These are phyloP conservation scores for Vachellia pachyceras DNA, from an alignment of 306 rosid species.

Conservation along the genomic window DNA sequence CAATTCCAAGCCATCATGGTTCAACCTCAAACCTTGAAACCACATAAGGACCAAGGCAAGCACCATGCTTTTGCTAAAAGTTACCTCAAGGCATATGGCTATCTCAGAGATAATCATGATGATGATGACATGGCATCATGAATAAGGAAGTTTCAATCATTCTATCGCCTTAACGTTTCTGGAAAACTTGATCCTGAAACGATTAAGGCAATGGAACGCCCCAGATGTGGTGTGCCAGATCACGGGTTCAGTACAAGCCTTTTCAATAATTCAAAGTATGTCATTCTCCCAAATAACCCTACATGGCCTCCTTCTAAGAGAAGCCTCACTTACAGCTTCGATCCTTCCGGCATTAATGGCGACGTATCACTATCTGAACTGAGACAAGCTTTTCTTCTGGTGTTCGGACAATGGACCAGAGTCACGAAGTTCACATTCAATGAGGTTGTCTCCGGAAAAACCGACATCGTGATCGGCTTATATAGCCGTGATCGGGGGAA, in stretches of 20 bases:
- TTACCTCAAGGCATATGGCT: constrained; percentile 18
- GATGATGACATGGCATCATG: background rate
- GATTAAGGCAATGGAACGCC: background rate
- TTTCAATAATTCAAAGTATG: background rate
- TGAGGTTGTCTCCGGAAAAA: background rate
- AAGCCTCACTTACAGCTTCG: constrained; percentile 7
- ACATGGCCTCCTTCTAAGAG: constrained; percentile 29
- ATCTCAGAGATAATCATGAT: background rate
- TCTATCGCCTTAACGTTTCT: constrained; percentile 16
- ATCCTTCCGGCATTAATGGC: background rate
- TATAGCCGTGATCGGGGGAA: background rate
- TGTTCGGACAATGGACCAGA: background rate
- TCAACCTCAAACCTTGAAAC: background rate
- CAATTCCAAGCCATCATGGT: background rate
- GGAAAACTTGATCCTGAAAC: constrained; percentile 26
- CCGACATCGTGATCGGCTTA: constrained; percentile 1
- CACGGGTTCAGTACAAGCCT: too few relatives aligned
- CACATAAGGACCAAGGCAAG: background rate
- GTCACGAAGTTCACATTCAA: background rate
- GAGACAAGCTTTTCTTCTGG: background rate
- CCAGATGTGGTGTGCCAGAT: constrained; percentile 28
- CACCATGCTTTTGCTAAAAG: background rate
- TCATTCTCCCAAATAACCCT: background rate
- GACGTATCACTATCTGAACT: background rate
- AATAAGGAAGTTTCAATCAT: background rate